Evolutionary conservation across 352 stramenopile species (phyloP).

Genomic region (Pythium myriotylum): DNA sequence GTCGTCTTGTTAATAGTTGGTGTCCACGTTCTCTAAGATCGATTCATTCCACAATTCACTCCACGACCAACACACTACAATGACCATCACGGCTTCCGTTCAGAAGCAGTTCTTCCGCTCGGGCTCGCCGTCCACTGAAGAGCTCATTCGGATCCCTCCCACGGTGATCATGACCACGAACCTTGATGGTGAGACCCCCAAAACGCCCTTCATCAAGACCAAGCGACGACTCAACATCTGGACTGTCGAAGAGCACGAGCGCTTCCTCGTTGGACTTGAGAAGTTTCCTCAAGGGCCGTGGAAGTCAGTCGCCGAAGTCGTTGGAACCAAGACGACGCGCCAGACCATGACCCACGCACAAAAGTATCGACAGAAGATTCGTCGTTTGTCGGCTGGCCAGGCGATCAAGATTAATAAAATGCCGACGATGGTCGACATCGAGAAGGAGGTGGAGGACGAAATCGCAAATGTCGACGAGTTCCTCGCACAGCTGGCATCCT

Average conservation of each 20-base stretch:
- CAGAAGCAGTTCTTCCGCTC: conserved; percentile 13
- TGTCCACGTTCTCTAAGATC: background rate
- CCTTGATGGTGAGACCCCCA: conserved; percentile 3
- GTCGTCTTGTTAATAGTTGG: background rate
- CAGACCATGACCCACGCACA: conserved; percentile 19
- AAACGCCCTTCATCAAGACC: conserved; percentile 14
- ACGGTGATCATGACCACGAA: conserved; percentile 18
- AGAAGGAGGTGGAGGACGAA: background rate
- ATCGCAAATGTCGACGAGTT: background rate
- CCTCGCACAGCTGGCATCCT: background rate
- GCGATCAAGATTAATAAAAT: conserved; percentile 10
- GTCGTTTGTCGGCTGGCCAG: background rate
- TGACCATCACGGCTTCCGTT: conserved; percentile 13
- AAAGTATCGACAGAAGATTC: conserved; percentile 33
- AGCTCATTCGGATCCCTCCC: conserved; percentile 14
- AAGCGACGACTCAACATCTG: conserved; percentile 27
- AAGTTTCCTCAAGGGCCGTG: conserved; percentile 7
- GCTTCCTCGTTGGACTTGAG: conserved; percentile 48
- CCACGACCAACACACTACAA: background rate
- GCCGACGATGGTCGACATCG: background rate
- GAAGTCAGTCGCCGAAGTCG: conserved; percentile 9
- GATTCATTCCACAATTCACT: background rate
- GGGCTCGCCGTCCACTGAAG: background rate
- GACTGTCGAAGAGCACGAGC: conserved; percentile 55
- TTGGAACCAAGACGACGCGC: conserved; percentile 10